Conservation (phyloP, 2,329 filamentous ascomycete species). For the Rutstroemia sp. region DNA sequence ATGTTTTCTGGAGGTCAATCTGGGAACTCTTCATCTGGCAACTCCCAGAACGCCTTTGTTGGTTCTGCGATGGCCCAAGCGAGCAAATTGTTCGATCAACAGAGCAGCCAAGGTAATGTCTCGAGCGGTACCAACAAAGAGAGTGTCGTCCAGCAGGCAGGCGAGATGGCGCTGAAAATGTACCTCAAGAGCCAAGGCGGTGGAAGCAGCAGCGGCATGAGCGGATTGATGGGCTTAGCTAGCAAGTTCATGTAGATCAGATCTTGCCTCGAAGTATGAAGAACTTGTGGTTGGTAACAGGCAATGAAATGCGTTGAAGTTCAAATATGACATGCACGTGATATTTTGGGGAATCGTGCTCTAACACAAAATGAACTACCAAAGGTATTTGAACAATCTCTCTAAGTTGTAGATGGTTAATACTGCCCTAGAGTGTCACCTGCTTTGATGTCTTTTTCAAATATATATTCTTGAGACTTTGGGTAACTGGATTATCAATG, state of each 20-base stretch:
- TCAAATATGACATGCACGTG: too few species aligned
- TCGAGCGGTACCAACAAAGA: slow-evolving; percentile 64
- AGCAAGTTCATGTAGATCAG: slow-evolving; percentile 48
- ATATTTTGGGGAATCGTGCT: too few species aligned
- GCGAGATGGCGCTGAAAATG: slow-evolving; percentile 84
- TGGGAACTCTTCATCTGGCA: slow-evolving; percentile 36
- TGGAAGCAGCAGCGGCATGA: slow-evolving; percentile 35
- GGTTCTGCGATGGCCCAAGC: slow-evolving; percentile 86
- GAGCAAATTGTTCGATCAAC: too few species aligned
- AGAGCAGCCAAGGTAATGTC: slow-evolving; percentile 46
- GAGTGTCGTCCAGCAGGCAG: slow-evolving; percentile 69
- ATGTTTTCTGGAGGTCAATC: slow-evolving; percentile 58
- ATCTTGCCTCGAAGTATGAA: not conserved
- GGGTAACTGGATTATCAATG: too few species aligned
- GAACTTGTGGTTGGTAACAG: too few species aligned
- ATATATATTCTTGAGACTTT: too few species aligned
- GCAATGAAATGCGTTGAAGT: too few species aligned
- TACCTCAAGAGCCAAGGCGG: slow-evolving; percentile 71
- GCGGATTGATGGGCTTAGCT: slow-evolving; percentile 44
- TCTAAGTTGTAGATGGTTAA: too few species aligned
- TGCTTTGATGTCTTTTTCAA: too few species aligned
- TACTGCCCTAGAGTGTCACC: too few species aligned
- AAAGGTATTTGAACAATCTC: too few species aligned
- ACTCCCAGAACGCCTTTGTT: slow-evolving; percentile 71
- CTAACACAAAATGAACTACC: too few species aligned